phyloP scores from a whole-genome alignment of 371 early-diverging fungal genomes.

The Haplosporangium sp. region DNA sequence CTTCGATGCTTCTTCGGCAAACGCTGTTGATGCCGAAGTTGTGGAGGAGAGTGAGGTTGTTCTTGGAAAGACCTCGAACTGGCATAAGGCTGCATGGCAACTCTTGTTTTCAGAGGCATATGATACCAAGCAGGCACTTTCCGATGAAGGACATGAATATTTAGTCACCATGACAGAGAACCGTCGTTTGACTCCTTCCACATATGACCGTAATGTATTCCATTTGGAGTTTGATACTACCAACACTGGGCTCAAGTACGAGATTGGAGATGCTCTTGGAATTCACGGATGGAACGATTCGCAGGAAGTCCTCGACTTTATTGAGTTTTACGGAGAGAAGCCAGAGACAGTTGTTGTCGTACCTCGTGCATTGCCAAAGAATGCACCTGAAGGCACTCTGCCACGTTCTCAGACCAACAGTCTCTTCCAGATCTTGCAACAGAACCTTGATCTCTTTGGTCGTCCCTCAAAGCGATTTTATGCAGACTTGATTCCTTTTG shows the following conservation, averaged over 20 bases:
- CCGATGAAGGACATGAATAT: slow-evolving; percentile 75
- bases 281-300: slow-evolving; percentile 91
- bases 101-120: slow-evolving; percentile 87
- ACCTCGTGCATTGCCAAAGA: too few species aligned
- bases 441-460: slow-evolving; percentile 91
- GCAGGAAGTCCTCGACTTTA: slow-evolving; percentile 77
- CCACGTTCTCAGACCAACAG: slow-evolving; percentile 73
- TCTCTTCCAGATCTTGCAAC: slow-evolving; percentile 83
- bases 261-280: slow-evolving; percentile 93
- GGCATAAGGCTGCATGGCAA: slow-evolving; percentile 76
- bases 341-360: too few species aligned
- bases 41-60: slow-evolving; percentile 61
- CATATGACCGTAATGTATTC: slow-evolving; percentile 95
- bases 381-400: slow-evolving; percentile 55
- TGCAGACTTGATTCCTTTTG: slow-evolving; percentile 78
- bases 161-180: slow-evolving; percentile 79
- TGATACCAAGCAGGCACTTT: slow-evolving; percentile 62
- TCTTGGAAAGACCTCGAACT: slow-evolving; percentile 59
- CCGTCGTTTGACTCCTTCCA: slow-evolving; percentile 84
- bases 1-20: slow-evolving; percentile 29
- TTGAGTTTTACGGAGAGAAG: slow-evolving; percentile 33
- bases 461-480: slow-evolving; percentile 95
- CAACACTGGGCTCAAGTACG: slow-evolving; percentile 83
- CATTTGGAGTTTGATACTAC: slow-evolving; percentile 94
- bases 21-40: slow-evolving; percentile 5